phyloP scores from a whole-genome alignment of 2,329 filamentous ascomycete genomes.

The Bipolaris cookei region DNA sequence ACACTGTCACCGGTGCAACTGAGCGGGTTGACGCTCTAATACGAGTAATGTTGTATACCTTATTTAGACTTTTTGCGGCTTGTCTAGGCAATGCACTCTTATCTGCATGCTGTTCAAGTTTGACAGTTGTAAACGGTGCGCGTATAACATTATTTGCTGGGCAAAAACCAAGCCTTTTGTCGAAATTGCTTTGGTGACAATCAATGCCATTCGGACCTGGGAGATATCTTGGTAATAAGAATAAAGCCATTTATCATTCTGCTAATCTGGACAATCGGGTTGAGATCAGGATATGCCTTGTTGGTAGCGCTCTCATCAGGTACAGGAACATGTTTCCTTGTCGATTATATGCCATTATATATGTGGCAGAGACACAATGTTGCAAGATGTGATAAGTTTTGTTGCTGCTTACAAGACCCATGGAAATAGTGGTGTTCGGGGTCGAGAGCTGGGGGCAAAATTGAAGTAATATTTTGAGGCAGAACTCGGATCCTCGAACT shows the following conservation, averaged over 20 bases:
- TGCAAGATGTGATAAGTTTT: neutral
- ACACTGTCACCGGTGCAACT: neutral
- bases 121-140: neutral
- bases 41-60: neutral
- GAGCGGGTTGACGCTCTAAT: neutral
- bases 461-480: neutral
- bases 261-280: neutral
- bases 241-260: neutral
- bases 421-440: neutral
- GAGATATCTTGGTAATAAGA: neutral
- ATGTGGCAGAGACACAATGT: neutral
- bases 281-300: neutral
- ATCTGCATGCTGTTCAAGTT: neutral
- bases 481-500: neutral
- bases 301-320: neutral
- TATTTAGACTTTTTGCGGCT: neutral
- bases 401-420: neutral
- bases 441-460: neutral
- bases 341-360: neutral
- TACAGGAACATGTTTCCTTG: neutral
- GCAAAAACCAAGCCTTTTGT: neutral
- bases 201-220: neutral
- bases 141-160: neutral
- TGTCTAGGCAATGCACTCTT: neutral
- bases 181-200: neutral